A percentile compares a stretch with the other conserved stretches of the same genome.
These are phyloP conservation scores for Phaeosphaeriaceae sp. DNA, from an alignment of 2,329 filamentous ascomycete genomes.

Conservation along the genomic window DNA sequence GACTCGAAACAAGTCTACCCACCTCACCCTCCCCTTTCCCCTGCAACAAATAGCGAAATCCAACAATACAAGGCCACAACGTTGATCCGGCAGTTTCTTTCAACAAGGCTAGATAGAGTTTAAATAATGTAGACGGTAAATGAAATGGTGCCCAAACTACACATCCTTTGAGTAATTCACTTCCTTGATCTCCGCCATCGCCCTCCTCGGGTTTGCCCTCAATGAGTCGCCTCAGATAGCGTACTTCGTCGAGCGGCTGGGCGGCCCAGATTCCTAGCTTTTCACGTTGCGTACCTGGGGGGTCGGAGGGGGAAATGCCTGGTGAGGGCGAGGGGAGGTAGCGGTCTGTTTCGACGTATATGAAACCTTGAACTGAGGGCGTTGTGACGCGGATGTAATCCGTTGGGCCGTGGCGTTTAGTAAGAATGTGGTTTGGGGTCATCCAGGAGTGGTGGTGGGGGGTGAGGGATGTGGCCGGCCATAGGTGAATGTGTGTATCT, in stretches of 20 bases:
- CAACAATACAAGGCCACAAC: conserved; percentile 72
- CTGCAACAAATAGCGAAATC: conserved; percentile 84
- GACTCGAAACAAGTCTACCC: conserved; percentile 39
- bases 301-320: background rate
- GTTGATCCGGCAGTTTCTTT: conserved; percentile 65
- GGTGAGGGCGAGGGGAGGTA: conserved; percentile 26
- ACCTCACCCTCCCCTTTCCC: conserved; percentile 48
- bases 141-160: conserved; percentile 88
- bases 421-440: conserved; percentile 60
- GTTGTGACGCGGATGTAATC: conserved; percentile 59
- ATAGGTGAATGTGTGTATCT: conserved; percentile 93
- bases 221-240: conserved; percentile 70
- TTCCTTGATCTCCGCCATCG: conserved; percentile 57
- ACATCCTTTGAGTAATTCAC: conserved; percentile 66
- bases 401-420: conserved; percentile 67
- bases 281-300: conserved; percentile 6
- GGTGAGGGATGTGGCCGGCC: conserved; percentile 67
- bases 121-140: conserved; percentile 65
- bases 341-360: conserved; percentile 85
- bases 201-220: conserved; percentile 70
- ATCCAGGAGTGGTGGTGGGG: conserved; percentile 73
- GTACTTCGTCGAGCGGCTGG: conserved; percentile 73
- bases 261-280: conserved; percentile 64
- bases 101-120: conserved; percentile 68
- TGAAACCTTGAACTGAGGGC: conserved; percentile 61